These are phyloP conservation scores for Forsythia suspensa DNA, from an alignment of 257 asterid genomes.

Conservation along the genomic window DNA sequence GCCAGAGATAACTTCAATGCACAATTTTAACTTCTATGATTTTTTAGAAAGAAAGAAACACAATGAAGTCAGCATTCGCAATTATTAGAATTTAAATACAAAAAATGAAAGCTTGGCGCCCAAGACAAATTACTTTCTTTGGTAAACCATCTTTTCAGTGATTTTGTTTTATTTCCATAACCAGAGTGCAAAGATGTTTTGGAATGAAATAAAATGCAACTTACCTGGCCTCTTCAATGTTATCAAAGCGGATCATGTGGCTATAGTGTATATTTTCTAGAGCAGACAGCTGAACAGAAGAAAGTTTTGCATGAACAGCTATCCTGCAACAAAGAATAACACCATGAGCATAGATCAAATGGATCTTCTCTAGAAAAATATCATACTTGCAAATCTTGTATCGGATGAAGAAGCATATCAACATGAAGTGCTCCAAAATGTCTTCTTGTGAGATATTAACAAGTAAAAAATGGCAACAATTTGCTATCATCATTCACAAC, in stretches of 20 bases:
- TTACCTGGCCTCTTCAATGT: conserved; percentile 83
- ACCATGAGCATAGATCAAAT: conserved; percentile 24
- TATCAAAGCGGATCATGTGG: conserved; percentile 92
- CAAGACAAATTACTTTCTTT: background rate
- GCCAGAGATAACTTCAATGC: conserved; percentile 21
- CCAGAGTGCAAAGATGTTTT: background rate
- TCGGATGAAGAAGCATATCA: background rate
- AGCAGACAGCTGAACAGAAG: conserved; percentile 72
- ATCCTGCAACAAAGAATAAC: conserved; percentile 51
- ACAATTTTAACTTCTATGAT: background rate
- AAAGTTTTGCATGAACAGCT: conserved; percentile 58
- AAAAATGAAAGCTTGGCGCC: conserved; percentile 4
- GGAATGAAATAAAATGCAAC: conserved; percentile 18
- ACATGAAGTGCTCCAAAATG: background rate
- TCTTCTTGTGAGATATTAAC: conserved; percentile 2
- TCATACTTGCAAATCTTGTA: background rate
- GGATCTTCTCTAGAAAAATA: conserved; percentile 1
- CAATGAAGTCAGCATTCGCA: conserved; percentile 2
- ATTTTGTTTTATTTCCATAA: background rate
- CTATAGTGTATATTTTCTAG: conserved; percentile 92
- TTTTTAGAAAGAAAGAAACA: background rate
- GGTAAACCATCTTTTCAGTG: background rate
- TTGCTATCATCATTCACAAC: background rate
- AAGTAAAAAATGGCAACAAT: conserved; percentile 8
- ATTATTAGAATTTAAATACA: background rate